Conservation (phyloP, 805 yeast genomes). For the Diddensiella santjacobensis region DNA sequence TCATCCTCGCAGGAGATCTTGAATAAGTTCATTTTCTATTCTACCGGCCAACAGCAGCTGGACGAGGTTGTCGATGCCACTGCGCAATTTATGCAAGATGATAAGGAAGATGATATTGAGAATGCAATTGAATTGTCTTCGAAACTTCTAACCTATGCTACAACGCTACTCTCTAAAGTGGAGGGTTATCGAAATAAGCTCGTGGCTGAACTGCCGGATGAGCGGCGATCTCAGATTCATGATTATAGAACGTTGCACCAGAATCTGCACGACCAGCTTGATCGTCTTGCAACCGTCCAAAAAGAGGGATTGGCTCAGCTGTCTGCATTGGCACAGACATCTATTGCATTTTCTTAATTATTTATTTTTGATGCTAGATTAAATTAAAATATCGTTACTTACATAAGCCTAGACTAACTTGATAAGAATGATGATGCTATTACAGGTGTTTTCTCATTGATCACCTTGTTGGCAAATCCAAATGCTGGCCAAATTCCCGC, state of each 20-base stretch:
- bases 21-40: background rate
- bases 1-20: background rate
- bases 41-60: background rate
- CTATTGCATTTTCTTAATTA: background rate
- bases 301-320: background rate
- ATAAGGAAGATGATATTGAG: background rate
- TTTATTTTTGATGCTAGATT: background rate
- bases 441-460: background rate
- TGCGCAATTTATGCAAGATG: background rate
- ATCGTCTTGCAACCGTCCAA: background rate
- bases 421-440: background rate
- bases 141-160: background rate
- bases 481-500: conserved; percentile 31
- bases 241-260: background rate
- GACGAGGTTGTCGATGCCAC: background rate
- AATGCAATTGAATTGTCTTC: background rate
- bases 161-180: background rate
- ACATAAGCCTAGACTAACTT: background rate
- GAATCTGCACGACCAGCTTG: background rate
- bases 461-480: conserved; percentile 21
- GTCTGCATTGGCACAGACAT: background rate
- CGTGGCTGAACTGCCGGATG: background rate
- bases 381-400: background rate
- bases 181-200: background rate
- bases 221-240: background rate